Evolutionary conservation across 345 rosid species (phyloP).

Genomic region (Geranium rotundifolium): DNA sequence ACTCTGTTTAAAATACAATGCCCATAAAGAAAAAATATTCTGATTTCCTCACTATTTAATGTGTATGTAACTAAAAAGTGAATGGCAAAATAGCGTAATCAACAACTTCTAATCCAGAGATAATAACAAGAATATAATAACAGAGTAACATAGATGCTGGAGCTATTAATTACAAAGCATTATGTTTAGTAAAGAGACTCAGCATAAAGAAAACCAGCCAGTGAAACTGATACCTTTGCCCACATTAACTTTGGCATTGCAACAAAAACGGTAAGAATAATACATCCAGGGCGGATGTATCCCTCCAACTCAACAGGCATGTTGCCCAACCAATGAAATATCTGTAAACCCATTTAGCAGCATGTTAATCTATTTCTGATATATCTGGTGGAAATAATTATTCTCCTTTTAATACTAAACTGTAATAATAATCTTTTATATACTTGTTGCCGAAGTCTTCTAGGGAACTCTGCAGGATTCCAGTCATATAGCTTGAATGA

Average conservation of each 20-base stretch:
- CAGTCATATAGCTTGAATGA: slow-evolving; percentile 98
- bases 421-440: slow-evolving; percentile 41
- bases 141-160: not conserved
- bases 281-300: slow-evolving; percentile 96
- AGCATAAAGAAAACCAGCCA: not conserved
- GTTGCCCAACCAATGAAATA: slow-evolving; percentile 86
- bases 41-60: not conserved
- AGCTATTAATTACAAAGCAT: not conserved
- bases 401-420: slow-evolving; percentile 45
- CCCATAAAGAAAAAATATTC: not conserved
- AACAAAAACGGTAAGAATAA: slow-evolving; percentile 71
- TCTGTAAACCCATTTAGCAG: slow-evolving; percentile 37
- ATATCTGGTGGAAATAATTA: slow-evolving; percentile 10
- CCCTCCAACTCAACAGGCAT: slow-evolving; percentile 99
- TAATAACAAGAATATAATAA: not conserved
- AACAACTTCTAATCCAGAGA: not conserved
- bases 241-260: slow-evolving; percentile 88
- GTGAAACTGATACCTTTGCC: slow-evolving; percentile 47
- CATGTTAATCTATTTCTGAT: slow-evolving; percentile 19
- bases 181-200: not conserved
- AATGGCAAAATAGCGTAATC: not conserved
- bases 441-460: slow-evolving; percentile 99
- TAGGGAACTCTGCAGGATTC: slow-evolving; percentile 98
- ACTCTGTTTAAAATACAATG: not conserved
- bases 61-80: not conserved